A percentile compares a stretch with the other conserved stretches of the same genome.
These are phyloP conservation scores for Candida rishiriensis DNA, from an alignment of 805 yeast species.

Conservation along the genomic window DNA sequence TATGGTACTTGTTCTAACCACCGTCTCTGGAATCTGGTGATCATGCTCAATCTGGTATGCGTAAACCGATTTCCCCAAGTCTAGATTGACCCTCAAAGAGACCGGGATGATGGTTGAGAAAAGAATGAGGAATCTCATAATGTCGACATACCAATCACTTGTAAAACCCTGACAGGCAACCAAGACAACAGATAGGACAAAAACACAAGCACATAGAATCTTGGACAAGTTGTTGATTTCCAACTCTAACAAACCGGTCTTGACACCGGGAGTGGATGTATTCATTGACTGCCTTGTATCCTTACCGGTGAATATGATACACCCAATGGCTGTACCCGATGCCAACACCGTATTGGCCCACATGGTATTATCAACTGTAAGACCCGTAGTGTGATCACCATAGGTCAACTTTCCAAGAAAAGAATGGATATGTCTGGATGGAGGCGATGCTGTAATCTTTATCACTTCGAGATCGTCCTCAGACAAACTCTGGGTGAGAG, in stretches of 20 bases:
- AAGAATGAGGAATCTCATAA: conserved; percentile 83
- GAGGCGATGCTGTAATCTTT: conserved; percentile 68
- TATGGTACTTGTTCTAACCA: conserved; percentile 94
- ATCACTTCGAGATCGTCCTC: conserved; percentile 50
- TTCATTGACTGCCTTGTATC: conserved; percentile 96
- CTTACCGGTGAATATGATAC: conserved; percentile 82
- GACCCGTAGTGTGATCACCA: conserved; percentile 55
- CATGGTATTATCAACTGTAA: conserved; percentile 84
- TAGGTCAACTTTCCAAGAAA: conserved; percentile 72
- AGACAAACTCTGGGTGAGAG: conserved; percentile 60
- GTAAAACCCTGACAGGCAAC: conserved; percentile 78
- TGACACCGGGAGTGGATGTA: conserved; percentile 81
- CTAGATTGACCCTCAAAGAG: conserved; percentile 88
- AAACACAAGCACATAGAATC: conserved; percentile 82
- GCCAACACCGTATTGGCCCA: conserved; percentile 99
- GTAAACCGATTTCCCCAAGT: conserved; percentile 92
- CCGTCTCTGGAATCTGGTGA: conserved; percentile 69
- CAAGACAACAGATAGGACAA: conserved; percentile 65
- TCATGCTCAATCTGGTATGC: conserved; percentile 95
- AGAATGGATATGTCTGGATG: conserved; percentile 76
- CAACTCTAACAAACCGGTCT: conserved; percentile 82
- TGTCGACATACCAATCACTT: conserved; percentile 80
- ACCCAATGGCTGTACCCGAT: conserved; percentile 86
- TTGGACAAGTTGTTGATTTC: conserved; percentile 89
- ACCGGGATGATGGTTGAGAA: conserved; percentile 97